These are phyloP conservation scores for Pythium phragmitis DNA, from an alignment of 352 stramenopile genomes.

Conservation along the genomic window DNA sequence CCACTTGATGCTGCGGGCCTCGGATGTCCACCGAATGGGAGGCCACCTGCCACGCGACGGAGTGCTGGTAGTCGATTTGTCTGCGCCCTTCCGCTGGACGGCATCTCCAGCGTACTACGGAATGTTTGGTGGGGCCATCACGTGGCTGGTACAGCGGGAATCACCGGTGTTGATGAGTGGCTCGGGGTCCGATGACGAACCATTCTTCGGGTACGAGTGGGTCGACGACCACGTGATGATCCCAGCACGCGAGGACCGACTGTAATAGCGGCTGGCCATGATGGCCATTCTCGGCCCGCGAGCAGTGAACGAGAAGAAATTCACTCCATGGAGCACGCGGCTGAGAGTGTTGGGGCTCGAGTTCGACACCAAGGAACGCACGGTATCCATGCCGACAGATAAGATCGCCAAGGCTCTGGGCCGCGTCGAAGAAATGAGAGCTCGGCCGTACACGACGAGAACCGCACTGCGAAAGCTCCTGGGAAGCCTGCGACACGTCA, in stretches of 20 bases:
- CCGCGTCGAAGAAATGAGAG: neutral
- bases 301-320: conserved; percentile 33
- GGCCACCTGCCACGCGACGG: neutral
- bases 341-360: conserved; percentile 22
- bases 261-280: conserved; percentile 5
- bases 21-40: neutral
- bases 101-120: conserved; percentile 18
- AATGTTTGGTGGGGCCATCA: conserved; percentile 15
- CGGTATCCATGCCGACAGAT: conserved; percentile 11
- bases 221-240: conserved; percentile 34
- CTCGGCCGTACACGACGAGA: neutral
- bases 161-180: neutral
- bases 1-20: neutral
- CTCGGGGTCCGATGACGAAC: neutral
- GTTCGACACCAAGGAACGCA: conserved; percentile 3
- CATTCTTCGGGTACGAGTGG: conserved; percentile 33
- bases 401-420: conserved; percentile 21
- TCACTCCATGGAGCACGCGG: conserved; percentile 19
- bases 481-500: conserved; percentile 27
- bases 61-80: neutral
- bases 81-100: conserved; percentile 16
- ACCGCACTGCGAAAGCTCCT: conserved; percentile 25
- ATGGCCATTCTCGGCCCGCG: conserved; percentile 23
- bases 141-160: conserved; percentile 8
- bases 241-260: neutral